These are phyloP conservation scores for Phoma sp. DNA, from an alignment of 2,329 filamentous ascomycete genomes.

Conservation along the genomic window DNA sequence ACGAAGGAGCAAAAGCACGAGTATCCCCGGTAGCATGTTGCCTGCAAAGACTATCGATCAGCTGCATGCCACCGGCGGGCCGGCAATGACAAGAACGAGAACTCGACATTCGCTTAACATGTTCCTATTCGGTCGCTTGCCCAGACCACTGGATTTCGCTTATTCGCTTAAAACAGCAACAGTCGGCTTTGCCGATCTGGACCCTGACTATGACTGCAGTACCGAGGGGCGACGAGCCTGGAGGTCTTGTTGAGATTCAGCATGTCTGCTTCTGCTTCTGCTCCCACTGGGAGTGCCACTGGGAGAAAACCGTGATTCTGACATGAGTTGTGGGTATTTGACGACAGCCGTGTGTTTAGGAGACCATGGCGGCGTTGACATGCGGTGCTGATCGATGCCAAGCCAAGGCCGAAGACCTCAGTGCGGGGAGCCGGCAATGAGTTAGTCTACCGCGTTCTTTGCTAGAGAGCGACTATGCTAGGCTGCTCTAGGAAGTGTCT, in stretches of 20 bases:
- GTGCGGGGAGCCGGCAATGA: conserved; percentile 11
- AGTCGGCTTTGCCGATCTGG: conserved; percentile 3
- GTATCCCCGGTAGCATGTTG: not conserved
- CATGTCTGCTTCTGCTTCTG: not conserved
- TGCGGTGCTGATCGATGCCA: not conserved
- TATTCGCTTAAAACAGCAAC: conserved; percentile 12
- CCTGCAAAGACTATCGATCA: not conserved
- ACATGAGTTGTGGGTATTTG: not conserved
- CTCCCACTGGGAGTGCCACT: not conserved
- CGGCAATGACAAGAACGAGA: not conserved
- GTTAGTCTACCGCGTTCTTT: not conserved
- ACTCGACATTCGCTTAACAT: not conserved
- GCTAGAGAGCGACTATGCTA: too few relatives aligned
- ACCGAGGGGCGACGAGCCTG: not conserved
- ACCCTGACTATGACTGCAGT: not conserved
- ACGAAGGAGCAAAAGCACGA: not conserved
- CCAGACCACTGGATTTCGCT: conserved; percentile 10
- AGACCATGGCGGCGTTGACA: not conserved
- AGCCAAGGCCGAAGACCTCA: not conserved
- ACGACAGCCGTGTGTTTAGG: not conserved
- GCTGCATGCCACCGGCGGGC: not conserved
- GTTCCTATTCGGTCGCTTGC: conserved; percentile 3
- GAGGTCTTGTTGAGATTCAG: not conserved
- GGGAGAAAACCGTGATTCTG: not conserved
- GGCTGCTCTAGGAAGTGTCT: too few relatives aligned